Evolutionary conservation across 805 yeast genomes (phyloP).

Genomic region (Kregervanrija pseudodelftensis): DNA sequence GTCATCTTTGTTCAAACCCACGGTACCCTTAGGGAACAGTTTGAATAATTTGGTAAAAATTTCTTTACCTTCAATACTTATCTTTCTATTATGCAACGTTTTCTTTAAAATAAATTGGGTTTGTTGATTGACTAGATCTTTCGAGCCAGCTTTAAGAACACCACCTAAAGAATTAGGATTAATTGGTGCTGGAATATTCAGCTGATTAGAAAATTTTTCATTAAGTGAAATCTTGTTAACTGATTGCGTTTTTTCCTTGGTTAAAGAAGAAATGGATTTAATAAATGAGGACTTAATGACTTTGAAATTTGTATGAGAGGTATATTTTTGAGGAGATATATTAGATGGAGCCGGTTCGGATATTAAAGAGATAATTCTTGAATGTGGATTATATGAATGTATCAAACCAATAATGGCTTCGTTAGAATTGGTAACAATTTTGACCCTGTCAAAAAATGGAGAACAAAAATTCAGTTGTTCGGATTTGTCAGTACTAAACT

Average conservation of each 20-base stretch:
- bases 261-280: constrained; percentile 38
- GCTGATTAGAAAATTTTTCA: constrained; percentile 17
- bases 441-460: constrained; percentile 35
- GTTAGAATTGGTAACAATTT: constrained; percentile 44
- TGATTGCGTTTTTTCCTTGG: constrained; percentile 30
- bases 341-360: constrained; percentile 19
- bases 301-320: constrained; percentile 28
- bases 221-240: constrained; percentile 10
- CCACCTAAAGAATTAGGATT: constrained; percentile 13
- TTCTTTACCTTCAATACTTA: constrained; percentile 24
- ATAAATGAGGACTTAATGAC: constrained; percentile 53
- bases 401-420: constrained; percentile 49
- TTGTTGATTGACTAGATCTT: constrained; percentile 15
- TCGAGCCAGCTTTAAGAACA: constrained; percentile 13
- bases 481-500: not conserved
- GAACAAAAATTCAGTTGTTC: not conserved
- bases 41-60: constrained; percentile 19
- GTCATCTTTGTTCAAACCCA: constrained; percentile 26
- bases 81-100: constrained; percentile 15
- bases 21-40: constrained; percentile 26
- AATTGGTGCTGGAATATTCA: constrained; percentile 16
- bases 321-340: constrained; percentile 4
- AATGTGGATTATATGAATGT: constrained; percentile 49
- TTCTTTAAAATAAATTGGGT: constrained; percentile 18
- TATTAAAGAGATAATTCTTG: constrained; percentile 35